Conservation (phyloP, 306 rosid species). For the Prunus armeniaca region DNA sequence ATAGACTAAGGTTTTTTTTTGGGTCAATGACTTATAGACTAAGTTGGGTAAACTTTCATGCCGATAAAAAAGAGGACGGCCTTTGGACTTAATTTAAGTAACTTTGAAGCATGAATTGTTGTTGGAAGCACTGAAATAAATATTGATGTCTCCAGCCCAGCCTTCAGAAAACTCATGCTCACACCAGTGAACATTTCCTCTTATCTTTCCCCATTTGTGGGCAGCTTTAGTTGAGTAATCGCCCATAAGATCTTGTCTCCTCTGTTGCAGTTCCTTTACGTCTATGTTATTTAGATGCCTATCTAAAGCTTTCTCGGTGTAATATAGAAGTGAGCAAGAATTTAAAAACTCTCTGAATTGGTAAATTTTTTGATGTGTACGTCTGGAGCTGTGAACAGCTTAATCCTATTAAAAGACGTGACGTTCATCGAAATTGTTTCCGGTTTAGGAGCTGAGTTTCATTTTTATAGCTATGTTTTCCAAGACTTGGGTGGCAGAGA, state of each 20-base stretch:
- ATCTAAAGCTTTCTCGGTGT: too few relatives aligned
- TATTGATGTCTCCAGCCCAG: neutral
- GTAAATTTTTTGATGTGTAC: neutral
- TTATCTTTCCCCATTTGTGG: neutral
- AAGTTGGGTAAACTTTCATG: neutral
- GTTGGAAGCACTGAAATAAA: too few relatives aligned
- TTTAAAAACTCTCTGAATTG: neutral
- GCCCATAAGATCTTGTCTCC: neutral
- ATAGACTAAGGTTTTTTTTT: neutral
- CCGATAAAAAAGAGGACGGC: neutral
- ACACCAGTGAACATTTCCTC: too few relatives aligned
- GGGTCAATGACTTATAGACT: neutral
- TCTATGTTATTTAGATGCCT: neutral
- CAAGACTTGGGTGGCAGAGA: conserved; percentile 18
- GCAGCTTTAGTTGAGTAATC: neutral
- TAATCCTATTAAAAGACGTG: neutral
- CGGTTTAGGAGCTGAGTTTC: neutral
- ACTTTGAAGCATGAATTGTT: neutral
- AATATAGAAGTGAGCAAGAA: too few relatives aligned
- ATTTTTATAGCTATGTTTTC: neutral
- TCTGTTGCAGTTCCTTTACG: neutral
- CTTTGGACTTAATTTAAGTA: neutral
- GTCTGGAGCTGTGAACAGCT: neutral
- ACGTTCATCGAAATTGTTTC: neutral
- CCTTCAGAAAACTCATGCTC: too few relatives aligned